These are phyloP conservation scores for Vinca minor DNA, from an alignment of 257 asterid species.

Conservation along the genomic window DNA sequence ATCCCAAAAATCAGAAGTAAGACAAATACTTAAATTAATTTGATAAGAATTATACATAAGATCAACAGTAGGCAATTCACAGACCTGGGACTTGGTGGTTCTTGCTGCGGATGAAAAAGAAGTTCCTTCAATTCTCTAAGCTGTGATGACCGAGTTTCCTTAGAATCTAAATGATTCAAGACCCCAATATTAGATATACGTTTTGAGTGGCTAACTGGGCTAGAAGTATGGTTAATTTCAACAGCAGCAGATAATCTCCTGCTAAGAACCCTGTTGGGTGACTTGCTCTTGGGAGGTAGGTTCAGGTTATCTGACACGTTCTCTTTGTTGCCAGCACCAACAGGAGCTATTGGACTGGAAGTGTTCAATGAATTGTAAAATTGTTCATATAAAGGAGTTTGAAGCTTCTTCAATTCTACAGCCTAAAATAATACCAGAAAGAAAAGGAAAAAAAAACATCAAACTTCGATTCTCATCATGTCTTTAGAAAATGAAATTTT, in stretches of 20 bases:
- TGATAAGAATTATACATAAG: constrained; percentile 7
- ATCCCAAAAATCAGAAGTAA: constrained; percentile 12
- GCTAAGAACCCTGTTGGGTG: constrained; percentile 59
- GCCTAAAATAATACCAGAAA: constrained; percentile 52
- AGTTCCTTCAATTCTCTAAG: constrained; percentile 35
- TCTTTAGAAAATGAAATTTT: not conserved
- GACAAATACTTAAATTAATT: not conserved
- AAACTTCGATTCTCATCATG: not conserved
- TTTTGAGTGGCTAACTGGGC: constrained; percentile 61
- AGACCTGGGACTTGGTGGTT: constrained; percentile 69
- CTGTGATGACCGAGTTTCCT: constrained; percentile 36
- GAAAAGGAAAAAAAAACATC: constrained; percentile 13
- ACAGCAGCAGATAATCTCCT: constrained; percentile 76
- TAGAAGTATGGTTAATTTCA: constrained; percentile 47
- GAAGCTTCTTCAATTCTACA: constrained; percentile 80
- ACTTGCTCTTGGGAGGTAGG: constrained; percentile 86
- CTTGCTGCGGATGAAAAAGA: constrained; percentile 44
- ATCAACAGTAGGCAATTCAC: constrained; percentile 10
- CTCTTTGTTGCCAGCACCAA: constrained; percentile 63
- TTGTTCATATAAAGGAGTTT: constrained; percentile 78
- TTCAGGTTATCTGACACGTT: constrained; percentile 55
- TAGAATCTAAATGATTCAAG: constrained; percentile 37
- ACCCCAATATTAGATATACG: constrained; percentile 61
- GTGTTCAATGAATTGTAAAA: constrained; percentile 77
- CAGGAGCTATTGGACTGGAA: constrained; percentile 47